Percentiles rank a stretch among this genome's conserved stretches.
phyloP scores from a whole-genome alignment of 1,284 basidiomycete species.

The Ganoderma resinaceum region DNA sequence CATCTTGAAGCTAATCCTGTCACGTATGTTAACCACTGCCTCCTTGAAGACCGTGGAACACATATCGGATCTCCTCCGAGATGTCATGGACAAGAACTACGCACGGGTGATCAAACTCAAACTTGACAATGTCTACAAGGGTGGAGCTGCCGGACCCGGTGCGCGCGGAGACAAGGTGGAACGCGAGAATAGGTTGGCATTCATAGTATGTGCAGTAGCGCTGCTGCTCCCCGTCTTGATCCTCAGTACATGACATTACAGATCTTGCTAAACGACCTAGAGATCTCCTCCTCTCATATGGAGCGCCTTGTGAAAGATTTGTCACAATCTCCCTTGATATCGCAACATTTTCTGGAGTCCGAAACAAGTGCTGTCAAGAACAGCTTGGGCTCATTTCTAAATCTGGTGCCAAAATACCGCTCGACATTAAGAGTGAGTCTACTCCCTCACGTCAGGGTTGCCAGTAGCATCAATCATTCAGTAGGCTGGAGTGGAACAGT shows the following conservation, averaged over 20 bases:
- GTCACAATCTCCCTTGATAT: slow-evolving; percentile 58
- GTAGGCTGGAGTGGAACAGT: slow-evolving; percentile 88
- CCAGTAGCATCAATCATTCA: slow-evolving; percentile 1
- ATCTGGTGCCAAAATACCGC: slow-evolving; percentile 69
- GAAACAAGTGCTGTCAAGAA: slow-evolving; percentile 61
- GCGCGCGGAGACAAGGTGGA: slow-evolving; percentile 77
- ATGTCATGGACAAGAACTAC: slow-evolving; percentile 84
- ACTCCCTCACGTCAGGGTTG: background rate
- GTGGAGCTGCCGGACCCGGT: slow-evolving; percentile 44
- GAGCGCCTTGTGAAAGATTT: slow-evolving; percentile 82
- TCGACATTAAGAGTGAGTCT: slow-evolving; percentile 70
- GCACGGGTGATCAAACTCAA: slow-evolving; percentile 80
- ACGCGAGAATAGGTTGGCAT: slow-evolving; percentile 76
- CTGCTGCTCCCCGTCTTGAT: too few relatives aligned
- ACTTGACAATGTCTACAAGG: slow-evolving; percentile 87
- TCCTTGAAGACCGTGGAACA: slow-evolving; percentile 64
- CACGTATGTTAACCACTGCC: slow-evolving; percentile 79
- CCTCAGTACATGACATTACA: slow-evolving; percentile 40
- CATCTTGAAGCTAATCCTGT: slow-evolving; percentile 85
- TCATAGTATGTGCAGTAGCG: slow-evolving; percentile 67
- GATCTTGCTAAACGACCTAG: slow-evolving; percentile 90
- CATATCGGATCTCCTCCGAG: slow-evolving; percentile 68
- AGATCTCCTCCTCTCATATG: slow-evolving; percentile 86
- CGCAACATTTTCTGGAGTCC: slow-evolving; percentile 72
- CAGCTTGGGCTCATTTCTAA: slow-evolving; percentile 57